A percentile compares a stretch with the other conserved stretches of the same genome.
These are phyloP conservation scores for Tolypocladium guangdongense DNA, from an alignment of 2,329 filamentous ascomycete genomes.

Conservation along the genomic window DNA sequence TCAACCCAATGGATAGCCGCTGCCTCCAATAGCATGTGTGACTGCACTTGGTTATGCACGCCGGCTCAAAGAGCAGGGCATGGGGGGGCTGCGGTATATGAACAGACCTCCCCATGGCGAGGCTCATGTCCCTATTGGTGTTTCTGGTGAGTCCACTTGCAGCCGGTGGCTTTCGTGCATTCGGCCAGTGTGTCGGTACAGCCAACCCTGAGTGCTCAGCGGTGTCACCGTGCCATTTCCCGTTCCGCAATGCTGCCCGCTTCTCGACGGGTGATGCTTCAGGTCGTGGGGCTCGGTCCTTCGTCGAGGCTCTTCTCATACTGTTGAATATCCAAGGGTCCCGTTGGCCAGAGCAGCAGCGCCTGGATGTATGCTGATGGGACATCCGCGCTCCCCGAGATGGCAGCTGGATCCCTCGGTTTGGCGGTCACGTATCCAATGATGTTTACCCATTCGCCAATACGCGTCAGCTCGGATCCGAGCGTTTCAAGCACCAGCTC, in stretches of 20 bases:
- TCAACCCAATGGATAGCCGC: conserved; percentile 10
- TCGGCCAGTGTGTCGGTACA: neutral
- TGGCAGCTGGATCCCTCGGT: conserved; percentile 4
- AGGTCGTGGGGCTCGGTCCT: conserved; percentile 6
- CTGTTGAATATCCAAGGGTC: conserved; percentile 55
- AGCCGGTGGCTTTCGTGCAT: neutral
- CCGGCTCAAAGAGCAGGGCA: neutral
- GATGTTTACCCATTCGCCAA: conserved; percentile 84
- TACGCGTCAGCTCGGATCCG: conserved; percentile 48
- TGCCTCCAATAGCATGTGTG: neutral
- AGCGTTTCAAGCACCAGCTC: conserved; percentile 58
- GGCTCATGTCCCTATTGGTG: neutral
- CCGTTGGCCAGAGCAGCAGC: conserved; percentile 66
- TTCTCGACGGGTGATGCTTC: neutral
- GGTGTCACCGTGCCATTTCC: neutral
- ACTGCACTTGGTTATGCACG: conserved; percentile 5
- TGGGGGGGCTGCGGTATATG: neutral
- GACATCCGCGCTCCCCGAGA: conserved; percentile 1
- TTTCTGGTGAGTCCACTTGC: neutral
- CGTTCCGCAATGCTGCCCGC: neutral
- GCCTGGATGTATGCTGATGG: conserved; percentile 51
- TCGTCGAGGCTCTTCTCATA: conserved; percentile 53
- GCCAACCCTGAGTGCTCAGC: neutral
- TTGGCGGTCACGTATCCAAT: conserved; percentile 61
- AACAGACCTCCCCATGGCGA: neutral